These are phyloP conservation scores for Arachnomyces sp. DNA, from an alignment of 2,329 filamentous ascomycete genomes.

Conservation along the genomic window DNA sequence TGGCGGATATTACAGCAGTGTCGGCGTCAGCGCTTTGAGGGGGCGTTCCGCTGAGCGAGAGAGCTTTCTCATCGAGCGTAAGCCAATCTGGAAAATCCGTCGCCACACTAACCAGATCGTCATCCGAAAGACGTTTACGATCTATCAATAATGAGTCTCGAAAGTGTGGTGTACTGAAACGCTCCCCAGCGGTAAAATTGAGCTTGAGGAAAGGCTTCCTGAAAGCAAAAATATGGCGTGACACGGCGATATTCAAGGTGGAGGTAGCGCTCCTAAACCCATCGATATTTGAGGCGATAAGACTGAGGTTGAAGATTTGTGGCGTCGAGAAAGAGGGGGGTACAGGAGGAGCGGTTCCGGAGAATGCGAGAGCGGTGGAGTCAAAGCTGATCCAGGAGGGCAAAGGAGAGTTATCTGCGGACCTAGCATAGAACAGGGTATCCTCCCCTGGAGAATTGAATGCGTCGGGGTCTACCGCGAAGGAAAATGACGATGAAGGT, in stretches of 20 bases:
- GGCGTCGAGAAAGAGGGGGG: slow-evolving; percentile 57
- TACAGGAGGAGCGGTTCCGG: slow-evolving; percentile 54
- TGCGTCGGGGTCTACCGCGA: slow-evolving; percentile 60
- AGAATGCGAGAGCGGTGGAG: slow-evolving; percentile 53
- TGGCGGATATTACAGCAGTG: slow-evolving; percentile 54
- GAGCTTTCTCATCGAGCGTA: slow-evolving; percentile 52
- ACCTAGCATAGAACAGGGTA: slow-evolving; percentile 66
- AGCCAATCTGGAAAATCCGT: slow-evolving; percentile 61
- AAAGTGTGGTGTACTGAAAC: slow-evolving; percentile 48
- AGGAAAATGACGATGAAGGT: slow-evolving; percentile 48
- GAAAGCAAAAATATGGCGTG: slow-evolving; percentile 60
- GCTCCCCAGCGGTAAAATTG: slow-evolving; percentile 47
- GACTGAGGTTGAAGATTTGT: slow-evolving; percentile 61
- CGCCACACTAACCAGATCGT: slow-evolving; percentile 45
- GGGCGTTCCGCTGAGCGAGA: slow-evolving; percentile 57
- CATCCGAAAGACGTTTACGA: slow-evolving; percentile 40
- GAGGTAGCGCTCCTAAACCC: slow-evolving; percentile 63
- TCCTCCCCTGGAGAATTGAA: slow-evolving; percentile 52
- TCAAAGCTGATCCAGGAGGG: slow-evolving; percentile 82
- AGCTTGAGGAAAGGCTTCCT: slow-evolving; percentile 48
- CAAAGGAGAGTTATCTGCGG: slow-evolving; percentile 68
- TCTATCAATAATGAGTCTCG: slow-evolving; percentile 50
- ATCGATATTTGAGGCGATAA: slow-evolving; percentile 71
- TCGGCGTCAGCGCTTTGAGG: slow-evolving; percentile 49
- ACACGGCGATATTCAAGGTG: slow-evolving; percentile 63